Base-by-base conservation (phyloP, 2,329 filamentous ascomycete species). In the Ceratocystis harringtonii region DNA sequence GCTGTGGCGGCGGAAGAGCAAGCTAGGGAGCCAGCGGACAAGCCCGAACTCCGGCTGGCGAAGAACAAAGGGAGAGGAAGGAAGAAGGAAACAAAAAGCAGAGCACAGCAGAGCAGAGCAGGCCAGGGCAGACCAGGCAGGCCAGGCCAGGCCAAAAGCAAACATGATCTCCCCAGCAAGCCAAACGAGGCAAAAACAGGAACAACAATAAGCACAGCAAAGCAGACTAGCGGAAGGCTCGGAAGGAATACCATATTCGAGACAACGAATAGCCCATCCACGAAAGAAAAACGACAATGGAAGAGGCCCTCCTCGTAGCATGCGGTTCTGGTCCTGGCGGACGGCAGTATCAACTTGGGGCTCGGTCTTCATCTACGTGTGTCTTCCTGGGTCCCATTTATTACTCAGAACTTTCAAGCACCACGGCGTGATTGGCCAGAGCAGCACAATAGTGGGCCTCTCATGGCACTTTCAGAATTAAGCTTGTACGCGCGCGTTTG, bases 401-500 rank as follows among this genome's bases (percentile, higher is more conserved):
- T 19, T 50, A 17, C 22, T n/a, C 45, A 19, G n/a, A 22, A 50
- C 22, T 50, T 50, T 22, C 45, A 57, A 28, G 52, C 17, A 28
- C 5, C 15, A 3, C 10, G 17, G 4, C 12, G 10, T 57, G 52
- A 57, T 57, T 57, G 52, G 52, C 52, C 25, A 15, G 45, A 15
- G 15, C 25, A 15, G 22, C 25, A 30, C 8, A 57, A 57, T 7
- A 22, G 45, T 10, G 7, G 52, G 25, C 7, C 6, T 10, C n/a
- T n/a, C 10, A 41, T 41, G 45, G 17, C 45, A 50, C 22, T 57
- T 17, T n/a, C 25, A 12, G 52, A 12, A 28, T 28, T 55, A 15
- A 57, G 12, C 25, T 50, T 50, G 17, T 57, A 57, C 52, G 52
- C 52, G 52, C 52, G 52, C 52, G 52, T 57, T 57, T 57, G 52